phyloP scores from a whole-genome alignment of 768 basidiomycete genomes.

The Rhodotorula kratochvilovae region DNA sequence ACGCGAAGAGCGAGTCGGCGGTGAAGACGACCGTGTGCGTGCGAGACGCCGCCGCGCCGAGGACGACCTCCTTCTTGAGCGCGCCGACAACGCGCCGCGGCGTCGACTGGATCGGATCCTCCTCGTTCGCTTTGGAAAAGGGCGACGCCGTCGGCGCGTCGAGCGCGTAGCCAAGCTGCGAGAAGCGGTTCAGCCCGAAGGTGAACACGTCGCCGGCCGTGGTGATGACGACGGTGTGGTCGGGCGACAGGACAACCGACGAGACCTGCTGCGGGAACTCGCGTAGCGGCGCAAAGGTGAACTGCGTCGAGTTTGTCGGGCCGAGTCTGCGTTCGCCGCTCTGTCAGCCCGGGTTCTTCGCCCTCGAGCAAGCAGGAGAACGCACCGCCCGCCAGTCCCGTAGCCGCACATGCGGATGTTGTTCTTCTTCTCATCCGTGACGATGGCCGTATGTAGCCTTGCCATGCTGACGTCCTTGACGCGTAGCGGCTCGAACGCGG shows the following conservation, averaged over 20 bases:
- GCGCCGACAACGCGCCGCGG: slow-evolving; percentile 71
- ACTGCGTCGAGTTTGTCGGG: slow-evolving; percentile 70
- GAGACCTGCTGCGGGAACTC: slow-evolving; percentile 58
- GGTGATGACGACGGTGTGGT: slow-evolving; percentile 86
- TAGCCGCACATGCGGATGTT: slow-evolving; percentile 86
- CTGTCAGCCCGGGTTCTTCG: neutral
- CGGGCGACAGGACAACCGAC: slow-evolving; percentile 79
- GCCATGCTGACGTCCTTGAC: slow-evolving; percentile 73
- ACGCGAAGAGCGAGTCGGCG: slow-evolving; percentile 52
- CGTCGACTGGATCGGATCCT: slow-evolving; percentile 69
- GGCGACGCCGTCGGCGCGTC: slow-evolving; percentile 52
- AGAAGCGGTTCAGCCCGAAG: slow-evolving; percentile 82
- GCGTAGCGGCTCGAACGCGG: slow-evolving; percentile 61
- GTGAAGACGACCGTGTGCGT: slow-evolving; percentile 78
- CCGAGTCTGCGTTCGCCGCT: slow-evolving; percentile 58
- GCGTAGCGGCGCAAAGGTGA: slow-evolving; percentile 60
- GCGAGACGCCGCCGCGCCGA: slow-evolving; percentile 80
- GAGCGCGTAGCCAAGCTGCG: slow-evolving; percentile 79
- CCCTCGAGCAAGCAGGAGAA: neutral
- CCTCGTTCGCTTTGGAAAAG: slow-evolving; percentile 48
- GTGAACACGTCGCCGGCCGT: slow-evolving; percentile 73
- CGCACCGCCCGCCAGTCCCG: slow-evolving; percentile 75
- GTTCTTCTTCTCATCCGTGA: slow-evolving; percentile 67
- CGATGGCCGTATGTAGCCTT: slow-evolving; percentile 70
- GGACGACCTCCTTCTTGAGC: slow-evolving; percentile 70